phyloP scores from a whole-genome alignment of 2,329 filamentous ascomycete species.

The Bipolaris zeicola region DNA sequence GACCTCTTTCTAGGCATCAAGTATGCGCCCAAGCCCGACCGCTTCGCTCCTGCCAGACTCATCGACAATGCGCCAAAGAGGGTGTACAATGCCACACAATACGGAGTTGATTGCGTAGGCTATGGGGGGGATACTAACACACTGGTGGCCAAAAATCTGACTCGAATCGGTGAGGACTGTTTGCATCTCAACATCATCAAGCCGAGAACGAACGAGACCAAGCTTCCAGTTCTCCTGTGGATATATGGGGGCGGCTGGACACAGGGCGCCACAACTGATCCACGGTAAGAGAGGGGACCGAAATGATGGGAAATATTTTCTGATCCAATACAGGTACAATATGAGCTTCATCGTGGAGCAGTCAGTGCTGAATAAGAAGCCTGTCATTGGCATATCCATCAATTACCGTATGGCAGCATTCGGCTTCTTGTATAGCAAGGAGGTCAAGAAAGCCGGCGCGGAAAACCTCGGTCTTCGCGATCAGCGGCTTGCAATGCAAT shows the following conservation, averaged over 20 bases:
- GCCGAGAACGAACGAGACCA: conserved; percentile 24
- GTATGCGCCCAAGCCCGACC: conserved; percentile 35
- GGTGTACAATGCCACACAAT: conserved; percentile 28
- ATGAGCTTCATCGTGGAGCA: conserved; percentile 41
- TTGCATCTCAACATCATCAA: conserved; percentile 48
- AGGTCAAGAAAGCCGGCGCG: conserved; percentile 43
- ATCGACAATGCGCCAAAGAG: conserved; percentile 16
- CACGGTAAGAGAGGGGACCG: conserved; percentile 23
- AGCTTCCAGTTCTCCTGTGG: conserved; percentile 39
- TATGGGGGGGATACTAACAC: conserved; percentile 35
- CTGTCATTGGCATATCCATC: conserved; percentile 46
- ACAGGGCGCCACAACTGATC: conserved; percentile 41
- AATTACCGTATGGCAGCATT: conserved; percentile 58
- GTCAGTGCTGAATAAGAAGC: conserved; percentile 38
- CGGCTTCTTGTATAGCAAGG: conserved; percentile 55
- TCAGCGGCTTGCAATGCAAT: conserved; percentile 63
- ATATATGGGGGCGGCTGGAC: conserved; percentile 45
- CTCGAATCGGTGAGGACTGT: conserved; percentile 51
- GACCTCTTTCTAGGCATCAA: conserved; percentile 41
- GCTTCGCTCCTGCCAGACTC: conserved; percentile 32
- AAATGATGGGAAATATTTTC: no score
- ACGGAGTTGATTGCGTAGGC: conserved; percentile 36
- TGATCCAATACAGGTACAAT: conserved; percentile 28
- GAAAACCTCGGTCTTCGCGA: conserved; percentile 64
- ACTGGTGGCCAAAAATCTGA: conserved; percentile 31